A percentile compares a stretch with the other conserved stretches of the same genome.
Conservation (phyloP, 1,284 basidiomycete species). For the Microbotryum silenes-acaulis region DNA sequence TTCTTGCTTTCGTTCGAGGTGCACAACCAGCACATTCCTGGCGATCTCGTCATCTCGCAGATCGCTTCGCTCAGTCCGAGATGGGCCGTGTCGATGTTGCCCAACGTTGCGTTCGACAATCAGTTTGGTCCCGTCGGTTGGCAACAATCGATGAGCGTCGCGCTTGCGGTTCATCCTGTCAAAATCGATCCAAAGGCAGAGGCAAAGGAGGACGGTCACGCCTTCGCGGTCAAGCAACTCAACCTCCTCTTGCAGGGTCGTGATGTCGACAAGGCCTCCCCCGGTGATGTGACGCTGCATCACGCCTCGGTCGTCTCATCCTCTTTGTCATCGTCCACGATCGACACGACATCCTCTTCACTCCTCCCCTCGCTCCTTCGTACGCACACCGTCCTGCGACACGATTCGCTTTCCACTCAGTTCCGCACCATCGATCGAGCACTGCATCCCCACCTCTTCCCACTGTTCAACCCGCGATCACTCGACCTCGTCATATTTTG, state of each 20-base stretch:
- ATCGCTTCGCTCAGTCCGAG: constrained; percentile 16
- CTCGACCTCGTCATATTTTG: constrained; percentile 68
- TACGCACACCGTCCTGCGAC: constrained; percentile 6
- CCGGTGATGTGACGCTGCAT: background rate
- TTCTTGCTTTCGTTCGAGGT: constrained; percentile 19
- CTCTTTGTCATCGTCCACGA: background rate
- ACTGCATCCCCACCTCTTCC: constrained; percentile 58
- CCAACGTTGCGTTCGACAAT: background rate
- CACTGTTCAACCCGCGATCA: constrained; percentile 63
- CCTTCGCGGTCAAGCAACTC: constrained; percentile 9
- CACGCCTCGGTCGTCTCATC: too few species aligned
- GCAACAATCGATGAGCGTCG: constrained; percentile 14
- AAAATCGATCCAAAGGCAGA: background rate
- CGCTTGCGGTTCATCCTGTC: background rate
- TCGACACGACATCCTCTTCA: background rate
- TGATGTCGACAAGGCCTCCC: background rate
- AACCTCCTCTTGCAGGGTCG: constrained; percentile 17
- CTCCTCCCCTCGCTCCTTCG: constrained; percentile 11
- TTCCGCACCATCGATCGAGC: constrained; percentile 58
- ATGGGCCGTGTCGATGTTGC: constrained; percentile 5
- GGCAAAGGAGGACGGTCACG: background rate
- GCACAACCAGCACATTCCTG: constrained; percentile 18
- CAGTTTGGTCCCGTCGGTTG: constrained; percentile 5
- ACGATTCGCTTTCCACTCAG: constrained; percentile 32
- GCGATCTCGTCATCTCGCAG: constrained; percentile 15